Evolutionary conservation across 768 basidiomycete genomes (phyloP).

Genomic region (Termitomyces eurrhizus): DNA sequence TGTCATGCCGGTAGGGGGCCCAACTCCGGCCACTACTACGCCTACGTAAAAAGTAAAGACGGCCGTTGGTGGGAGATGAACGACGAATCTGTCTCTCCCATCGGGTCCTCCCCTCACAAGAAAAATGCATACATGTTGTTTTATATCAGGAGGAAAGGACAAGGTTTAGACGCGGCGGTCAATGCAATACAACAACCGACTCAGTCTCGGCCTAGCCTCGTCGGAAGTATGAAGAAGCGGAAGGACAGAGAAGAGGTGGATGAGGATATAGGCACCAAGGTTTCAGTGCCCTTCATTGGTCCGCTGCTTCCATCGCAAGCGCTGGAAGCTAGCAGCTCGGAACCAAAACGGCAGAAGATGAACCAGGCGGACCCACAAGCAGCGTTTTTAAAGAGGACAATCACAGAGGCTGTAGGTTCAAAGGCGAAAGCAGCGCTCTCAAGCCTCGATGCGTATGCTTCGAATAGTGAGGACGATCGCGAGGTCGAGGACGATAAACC

Average conservation of each 20-base stretch:
- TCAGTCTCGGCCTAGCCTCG: constrained; percentile 29
- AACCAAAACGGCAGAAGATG: constrained; percentile 23
- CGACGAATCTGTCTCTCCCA: constrained; percentile 67
- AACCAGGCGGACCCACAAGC: constrained; percentile 48
- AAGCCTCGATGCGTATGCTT: constrained; percentile 23
- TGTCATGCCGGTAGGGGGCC: constrained; percentile 92
- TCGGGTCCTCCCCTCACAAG: constrained; percentile 45
- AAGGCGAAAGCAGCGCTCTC: constrained; percentile 24
- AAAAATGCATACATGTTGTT: constrained; percentile 92
- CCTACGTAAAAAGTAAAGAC: constrained; percentile 68
- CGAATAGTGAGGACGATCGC: constrained; percentile 23
- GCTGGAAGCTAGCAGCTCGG: constrained; percentile 19
- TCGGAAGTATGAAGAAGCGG: constrained; percentile 49
- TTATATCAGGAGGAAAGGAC: constrained; percentile 81
- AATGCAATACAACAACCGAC: constrained; percentile 26
- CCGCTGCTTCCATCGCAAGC: constrained; percentile 55
- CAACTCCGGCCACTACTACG: constrained; percentile 94
- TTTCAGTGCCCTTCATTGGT: constrained; percentile 55
- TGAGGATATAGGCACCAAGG: constrained; percentile 49
- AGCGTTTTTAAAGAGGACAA: constrained; percentile 47
- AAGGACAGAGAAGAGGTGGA: constrained; percentile 34
- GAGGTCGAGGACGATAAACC: constrained; percentile 14
- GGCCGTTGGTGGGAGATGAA: constrained; percentile 92
- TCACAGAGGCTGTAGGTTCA: constrained; percentile 31
- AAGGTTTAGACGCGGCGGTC: constrained; percentile 64